Evolutionary conservation across 768 basidiomycete genomes (phyloP).

Genomic region (Paxillus involutus): DNA sequence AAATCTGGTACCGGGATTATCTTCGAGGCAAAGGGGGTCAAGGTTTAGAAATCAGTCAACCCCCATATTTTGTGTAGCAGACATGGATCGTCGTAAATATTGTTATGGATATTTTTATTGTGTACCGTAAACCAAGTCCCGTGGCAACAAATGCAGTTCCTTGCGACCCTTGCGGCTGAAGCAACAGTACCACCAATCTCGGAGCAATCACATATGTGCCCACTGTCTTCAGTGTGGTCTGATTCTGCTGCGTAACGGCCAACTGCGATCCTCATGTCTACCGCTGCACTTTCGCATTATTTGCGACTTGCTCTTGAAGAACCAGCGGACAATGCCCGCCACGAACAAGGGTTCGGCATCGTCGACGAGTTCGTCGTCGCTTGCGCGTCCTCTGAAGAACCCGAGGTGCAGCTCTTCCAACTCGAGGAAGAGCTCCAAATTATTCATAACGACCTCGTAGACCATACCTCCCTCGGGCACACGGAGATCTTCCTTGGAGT

Average conservation of each 20-base stretch:
- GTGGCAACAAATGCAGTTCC: too few species aligned
- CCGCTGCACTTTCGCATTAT: slow-evolving; percentile 45
- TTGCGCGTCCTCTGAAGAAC: slow-evolving; percentile 47
- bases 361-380: slow-evolving; percentile 59
- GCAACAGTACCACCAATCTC: too few species aligned
- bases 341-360: slow-evolving; percentile 46
- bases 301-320: slow-evolving; percentile 59
- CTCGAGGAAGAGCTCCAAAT: slow-evolving; percentile 69
- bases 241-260: not conserved
- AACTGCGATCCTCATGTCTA: slow-evolving; percentile 26
- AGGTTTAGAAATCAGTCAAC: not conserved
- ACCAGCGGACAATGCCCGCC: slow-evolving; percentile 48
- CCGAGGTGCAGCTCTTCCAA: slow-evolving; percentile 42
- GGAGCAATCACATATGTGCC: too few species aligned
- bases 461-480: slow-evolving; percentile 62
- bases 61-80: not conserved
- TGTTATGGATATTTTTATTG: not conserved
- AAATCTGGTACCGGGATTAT: slow-evolving; percentile 32
- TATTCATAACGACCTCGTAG: slow-evolving; percentile 60
- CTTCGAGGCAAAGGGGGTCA: slow-evolving; percentile 32
- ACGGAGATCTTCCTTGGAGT: slow-evolving; percentile 67
- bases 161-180: too few species aligned
- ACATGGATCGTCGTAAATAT: too few species aligned
- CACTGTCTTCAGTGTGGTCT: too few species aligned
- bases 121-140: not conserved